phyloP scores from a whole-genome alignment of 2,329 filamentous ascomycete species.

The Gaeumannomyces tritici region DNA sequence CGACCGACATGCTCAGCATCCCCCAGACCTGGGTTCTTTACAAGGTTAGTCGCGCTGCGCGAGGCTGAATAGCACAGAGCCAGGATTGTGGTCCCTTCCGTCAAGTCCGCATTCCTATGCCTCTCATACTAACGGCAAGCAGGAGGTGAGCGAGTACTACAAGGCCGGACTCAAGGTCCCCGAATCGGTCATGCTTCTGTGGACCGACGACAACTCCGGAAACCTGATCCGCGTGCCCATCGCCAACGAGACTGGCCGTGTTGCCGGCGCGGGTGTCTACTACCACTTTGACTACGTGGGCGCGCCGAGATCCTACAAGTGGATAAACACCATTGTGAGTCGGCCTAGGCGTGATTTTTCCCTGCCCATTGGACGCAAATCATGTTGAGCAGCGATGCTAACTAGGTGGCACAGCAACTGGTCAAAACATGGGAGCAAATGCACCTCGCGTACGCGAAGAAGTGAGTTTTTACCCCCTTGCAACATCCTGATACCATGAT shows the following conservation, averaged over 20 bases:
- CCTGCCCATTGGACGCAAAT: too few relatives aligned
- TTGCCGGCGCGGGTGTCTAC: slow-evolving; percentile 50
- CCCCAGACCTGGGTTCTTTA: slow-evolving; percentile 51
- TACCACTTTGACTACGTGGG: slow-evolving; percentile 48
- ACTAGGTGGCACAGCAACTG: slow-evolving; percentile 27
- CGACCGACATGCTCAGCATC: slow-evolving; percentile 17
- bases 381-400: not conserved
- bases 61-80: too few relatives aligned
- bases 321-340: slow-evolving; percentile 52
- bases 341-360: too few relatives aligned
- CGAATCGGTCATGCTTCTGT: slow-evolving; percentile 52
- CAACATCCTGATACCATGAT: not conserved
- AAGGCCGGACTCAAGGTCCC: slow-evolving; percentile 48
- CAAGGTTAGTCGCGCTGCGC: slow-evolving; percentile 21
- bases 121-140: not conserved
- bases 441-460: slow-evolving; percentile 44
- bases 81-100: too few relatives aligned
- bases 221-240: slow-evolving; percentile 49
- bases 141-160: slow-evolving; percentile 44
- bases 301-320: slow-evolving; percentile 48
- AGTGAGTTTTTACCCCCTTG: not conserved
- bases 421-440: slow-evolving; percentile 59
- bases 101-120: not conserved
- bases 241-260: slow-evolving; percentile 39
- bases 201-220: slow-evolving; percentile 55